Evolutionary conservation across 2,329 filamentous ascomycete species (phyloP).

Genomic region (Arthrobotrys pseudoclavata): DNA sequence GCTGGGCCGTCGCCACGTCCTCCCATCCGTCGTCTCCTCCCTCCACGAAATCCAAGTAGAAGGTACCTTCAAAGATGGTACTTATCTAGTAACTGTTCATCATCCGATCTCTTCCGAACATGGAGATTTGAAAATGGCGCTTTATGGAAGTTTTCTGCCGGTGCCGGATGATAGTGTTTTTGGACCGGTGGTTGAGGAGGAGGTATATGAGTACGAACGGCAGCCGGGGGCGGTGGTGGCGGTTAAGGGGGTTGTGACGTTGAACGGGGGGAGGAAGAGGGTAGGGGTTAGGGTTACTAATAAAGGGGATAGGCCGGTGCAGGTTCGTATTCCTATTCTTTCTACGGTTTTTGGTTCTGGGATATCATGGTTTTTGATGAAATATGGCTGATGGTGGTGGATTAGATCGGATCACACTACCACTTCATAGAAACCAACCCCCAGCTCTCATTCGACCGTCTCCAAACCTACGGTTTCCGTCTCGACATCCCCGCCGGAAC

Average conservation of each 20-base stretch:
- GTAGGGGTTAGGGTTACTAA: slow-evolving; percentile 83
- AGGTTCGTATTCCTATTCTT: slow-evolving; percentile 71
- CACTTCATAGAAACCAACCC: slow-evolving; percentile 97
- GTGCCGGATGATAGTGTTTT: slow-evolving; percentile 79
- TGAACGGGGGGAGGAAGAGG: slow-evolving; percentile 81
- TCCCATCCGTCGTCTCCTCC: slow-evolving; percentile 80
- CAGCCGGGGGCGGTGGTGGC: slow-evolving; percentile 84
- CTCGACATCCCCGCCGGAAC: slow-evolving; percentile 93
- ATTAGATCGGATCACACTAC: slow-evolving; percentile 86
- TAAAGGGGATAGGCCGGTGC: slow-evolving; percentile 88
- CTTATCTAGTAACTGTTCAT: slow-evolving; percentile 94
- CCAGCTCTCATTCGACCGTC: slow-evolving; percentile 86
- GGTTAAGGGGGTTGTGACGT: slow-evolving; percentile 75
- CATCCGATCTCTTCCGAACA: slow-evolving; percentile 88
- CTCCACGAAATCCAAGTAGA: slow-evolving; percentile 91
- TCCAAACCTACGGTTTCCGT: slow-evolving; percentile 83
- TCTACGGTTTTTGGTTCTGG: too few relatives aligned
- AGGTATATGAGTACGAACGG: slow-evolving; percentile 74
- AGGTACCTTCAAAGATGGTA: slow-evolving; percentile 90
- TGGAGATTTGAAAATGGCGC: slow-evolving; percentile 84
- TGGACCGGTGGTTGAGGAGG: slow-evolving; percentile 74
- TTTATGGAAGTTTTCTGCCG: slow-evolving; percentile 93
- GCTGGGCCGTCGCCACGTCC: slow-evolving; percentile 91
- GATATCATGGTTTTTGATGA: too few relatives aligned
- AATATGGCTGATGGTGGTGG: neutral